Evolutionary conservation across 495 filamentous ascomycete genomes (phyloP), one percentile per base, ranked within the genome.

Genomic region (Achaetomiella virescens): DNA sequence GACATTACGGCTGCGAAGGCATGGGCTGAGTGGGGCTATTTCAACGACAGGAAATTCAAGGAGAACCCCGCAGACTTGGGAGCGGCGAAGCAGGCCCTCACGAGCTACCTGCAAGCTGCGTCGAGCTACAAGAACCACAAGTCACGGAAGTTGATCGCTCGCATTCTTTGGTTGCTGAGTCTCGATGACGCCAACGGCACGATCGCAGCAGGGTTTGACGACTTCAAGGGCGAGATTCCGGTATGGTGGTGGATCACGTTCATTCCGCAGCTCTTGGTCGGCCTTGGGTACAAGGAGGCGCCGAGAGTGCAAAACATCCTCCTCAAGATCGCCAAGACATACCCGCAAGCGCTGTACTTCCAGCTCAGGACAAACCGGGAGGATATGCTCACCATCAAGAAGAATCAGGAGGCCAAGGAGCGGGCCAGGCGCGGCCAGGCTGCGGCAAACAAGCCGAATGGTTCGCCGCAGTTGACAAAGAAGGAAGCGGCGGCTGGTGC

Each of bases 191-290:
- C 88, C 0, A 88, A 88, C 62, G 89, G 86, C 38, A 83, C 78
- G 25, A 84, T 99, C 46, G 84, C 86, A 3, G 72, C 82, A 51
- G 86, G 90, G 9, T 97, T 95, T 59, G 89, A 95, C 57, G 87
- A 88, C 55, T 97, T 89, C 75, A 96, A 96, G 75, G 95, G 91
- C 41, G 95, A 99, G 37, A 90, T 87, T 7, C 91, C 90, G 1
- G 87, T 93, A 17, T 99, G 95, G 95, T 97, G 97, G 70, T 99
- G 95, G 95, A 97, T 97, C 54, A 97, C 93, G 0, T 99, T 91
- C 68, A 97, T 99, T 60, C 95, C 95, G 21, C 95, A 99, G 66
- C 81, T 99, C 40, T 78, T 99, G 25, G 89, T 87, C 38, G 91
- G 90, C 49, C 76, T 97, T 55, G 88, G 85, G 10, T 86, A 96